Conservation (phyloP, 2,329 filamentous ascomycete species). For the Thermoascus crustaceus region DNA sequence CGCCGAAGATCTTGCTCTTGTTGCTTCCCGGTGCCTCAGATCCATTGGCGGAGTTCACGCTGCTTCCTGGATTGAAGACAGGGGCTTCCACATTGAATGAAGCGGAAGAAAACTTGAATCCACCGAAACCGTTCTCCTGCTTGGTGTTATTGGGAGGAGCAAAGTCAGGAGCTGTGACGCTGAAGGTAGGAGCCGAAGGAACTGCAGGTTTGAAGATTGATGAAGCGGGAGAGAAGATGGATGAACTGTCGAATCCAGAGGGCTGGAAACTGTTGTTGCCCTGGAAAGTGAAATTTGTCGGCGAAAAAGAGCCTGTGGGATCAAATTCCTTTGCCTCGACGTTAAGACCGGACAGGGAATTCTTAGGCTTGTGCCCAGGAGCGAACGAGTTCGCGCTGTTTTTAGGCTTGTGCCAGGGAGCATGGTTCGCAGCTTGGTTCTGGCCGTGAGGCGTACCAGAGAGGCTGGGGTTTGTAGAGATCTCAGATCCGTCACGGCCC, state of each 20-base stretch:
- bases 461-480: slow-evolving; percentile 67
- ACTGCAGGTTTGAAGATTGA: slow-evolving; percentile 24
- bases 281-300: slow-evolving; percentile 37
- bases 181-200: slow-evolving; percentile 48
- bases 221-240: slow-evolving; percentile 20
- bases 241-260: slow-evolving; percentile 18
- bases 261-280: slow-evolving; percentile 36
- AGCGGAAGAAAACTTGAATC: slow-evolving; percentile 60
- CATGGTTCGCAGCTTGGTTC: slow-evolving; percentile 19
- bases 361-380: slow-evolving; percentile 58
- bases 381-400: slow-evolving; percentile 24
- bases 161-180: slow-evolving; percentile 62
- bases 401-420: slow-evolving; percentile 27
- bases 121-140: slow-evolving; percentile 14
- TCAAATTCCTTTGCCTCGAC: slow-evolving; percentile 85
- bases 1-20: slow-evolving; percentile 54
- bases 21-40: slow-evolving; percentile 14
- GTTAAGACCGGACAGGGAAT: slow-evolving; percentile 71
- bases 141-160: slow-evolving; percentile 47
- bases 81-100: slow-evolving; percentile 71
- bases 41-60: slow-evolving; percentile 18
- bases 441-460: slow-evolving; percentile 51
- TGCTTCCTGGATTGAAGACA: slow-evolving; percentile 57
- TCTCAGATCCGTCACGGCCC: slow-evolving; percentile 52
- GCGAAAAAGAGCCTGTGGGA: slow-evolving; percentile 44